A percentile compares a stretch with the other conserved stretches of the same genome.
phyloP scores from a whole-genome alignment of 495 filamentous ascomycete species.

The Rhizodiscina lignyota region DNA sequence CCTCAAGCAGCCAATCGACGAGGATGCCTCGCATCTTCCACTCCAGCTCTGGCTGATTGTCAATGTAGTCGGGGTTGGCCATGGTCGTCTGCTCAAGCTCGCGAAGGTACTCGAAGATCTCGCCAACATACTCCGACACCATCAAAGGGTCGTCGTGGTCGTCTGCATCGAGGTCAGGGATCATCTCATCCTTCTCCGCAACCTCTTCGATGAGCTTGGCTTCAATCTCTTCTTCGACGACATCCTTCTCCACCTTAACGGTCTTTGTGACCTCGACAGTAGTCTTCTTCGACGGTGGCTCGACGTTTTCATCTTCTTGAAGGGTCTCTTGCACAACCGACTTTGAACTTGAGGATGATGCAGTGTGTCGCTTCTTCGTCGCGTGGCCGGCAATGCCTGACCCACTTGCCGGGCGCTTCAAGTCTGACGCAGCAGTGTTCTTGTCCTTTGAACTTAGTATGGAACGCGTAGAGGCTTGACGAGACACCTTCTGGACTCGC shows the following conservation, averaged over 20 bases:
- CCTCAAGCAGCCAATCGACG: slow-evolving; percentile 96
- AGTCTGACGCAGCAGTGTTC: slow-evolving; percentile 31
- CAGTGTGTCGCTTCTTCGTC: slow-evolving; percentile 43
- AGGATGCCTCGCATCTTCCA: slow-evolving; percentile 98
- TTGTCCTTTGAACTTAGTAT: slow-evolving; percentile 44
- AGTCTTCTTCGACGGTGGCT: slow-evolving; percentile 35
- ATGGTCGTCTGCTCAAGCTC: slow-evolving; percentile 69
- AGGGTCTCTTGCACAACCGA: too few species aligned
- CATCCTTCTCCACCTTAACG: slow-evolving; percentile 5
- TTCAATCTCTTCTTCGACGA: slow-evolving; percentile 33
- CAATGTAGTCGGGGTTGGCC: slow-evolving; percentile 88
- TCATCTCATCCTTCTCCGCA: slow-evolving; percentile 22
- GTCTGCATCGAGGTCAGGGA: slow-evolving; percentile 62
- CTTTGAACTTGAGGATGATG: slow-evolving; percentile 31
- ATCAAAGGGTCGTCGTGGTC: slow-evolving; percentile 88
- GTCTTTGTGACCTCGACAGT: slow-evolving; percentile 8
- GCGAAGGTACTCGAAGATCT: slow-evolving; percentile 93
- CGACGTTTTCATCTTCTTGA: slow-evolving; percentile 44
- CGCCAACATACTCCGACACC: slow-evolving; percentile 91
- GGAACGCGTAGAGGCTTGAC: slow-evolving; percentile 46
- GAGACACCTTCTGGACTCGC: slow-evolving; percentile 60
- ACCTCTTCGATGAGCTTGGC: slow-evolving; percentile 11
- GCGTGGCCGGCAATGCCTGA: slow-evolving; percentile 42
- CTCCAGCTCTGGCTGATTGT: slow-evolving; percentile 80
- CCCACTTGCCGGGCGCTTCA: slow-evolving; percentile 57